phyloP scores from a whole-genome alignment of 345 rosid genomes.

The Gossypium thurberi region DNA sequence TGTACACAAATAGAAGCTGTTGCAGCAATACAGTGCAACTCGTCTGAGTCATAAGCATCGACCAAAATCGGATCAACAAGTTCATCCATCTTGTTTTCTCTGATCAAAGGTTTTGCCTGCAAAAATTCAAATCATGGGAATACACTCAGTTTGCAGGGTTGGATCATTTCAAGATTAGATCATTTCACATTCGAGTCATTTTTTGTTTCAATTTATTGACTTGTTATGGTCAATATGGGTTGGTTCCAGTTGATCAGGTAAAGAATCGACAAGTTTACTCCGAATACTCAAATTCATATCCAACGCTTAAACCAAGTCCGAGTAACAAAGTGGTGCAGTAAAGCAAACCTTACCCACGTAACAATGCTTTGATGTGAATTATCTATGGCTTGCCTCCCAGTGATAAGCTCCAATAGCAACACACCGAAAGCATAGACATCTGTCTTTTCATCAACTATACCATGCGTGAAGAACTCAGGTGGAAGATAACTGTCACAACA shows the following conservation, averaged over 20 bases:
- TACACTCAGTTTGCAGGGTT: background rate
- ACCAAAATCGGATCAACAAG: conserved; percentile 64
- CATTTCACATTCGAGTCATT: too few species aligned
- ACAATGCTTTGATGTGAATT: conserved; percentile 75
- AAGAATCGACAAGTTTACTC: too few species aligned
- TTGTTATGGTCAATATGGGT: too few species aligned
- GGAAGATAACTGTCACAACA: conserved; percentile 62
- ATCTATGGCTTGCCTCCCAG: conserved; percentile 77
- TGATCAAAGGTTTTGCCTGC: conserved; percentile 72
- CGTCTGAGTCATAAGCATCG: conserved; percentile 38
- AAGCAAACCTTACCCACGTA: conserved; percentile 67
- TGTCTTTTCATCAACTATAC: conserved; percentile 81
- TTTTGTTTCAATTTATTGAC: too few species aligned
- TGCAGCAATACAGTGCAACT: conserved; percentile 39
- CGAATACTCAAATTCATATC: background rate
- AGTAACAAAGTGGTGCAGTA: background rate
- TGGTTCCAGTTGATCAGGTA: too few species aligned
- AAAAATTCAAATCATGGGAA: background rate
- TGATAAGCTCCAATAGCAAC: conserved; percentile 65
- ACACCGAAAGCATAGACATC: conserved; percentile 93
- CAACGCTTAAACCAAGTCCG: background rate
- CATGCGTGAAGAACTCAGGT: conserved; percentile 90
- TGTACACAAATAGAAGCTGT: conserved; percentile 59
- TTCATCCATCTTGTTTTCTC: conserved; percentile 35
- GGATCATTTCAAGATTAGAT: too few species aligned